Evolutionary conservation across 176 grass and related monocot species (phyloP).

Genomic region (Musa itinerans): DNA sequence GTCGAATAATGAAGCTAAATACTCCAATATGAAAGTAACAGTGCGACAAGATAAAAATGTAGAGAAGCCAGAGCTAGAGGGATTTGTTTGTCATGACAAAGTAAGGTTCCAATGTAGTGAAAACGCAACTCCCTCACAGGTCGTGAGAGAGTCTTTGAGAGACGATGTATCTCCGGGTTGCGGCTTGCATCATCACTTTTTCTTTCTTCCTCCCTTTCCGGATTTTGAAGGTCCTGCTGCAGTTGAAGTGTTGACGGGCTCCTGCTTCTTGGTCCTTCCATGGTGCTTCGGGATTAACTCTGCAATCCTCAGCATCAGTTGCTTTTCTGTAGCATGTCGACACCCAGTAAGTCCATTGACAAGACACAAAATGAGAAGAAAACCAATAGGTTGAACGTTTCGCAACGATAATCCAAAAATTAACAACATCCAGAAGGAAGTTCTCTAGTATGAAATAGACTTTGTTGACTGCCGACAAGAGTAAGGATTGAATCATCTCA

Average conservation of each 20-base stretch:
- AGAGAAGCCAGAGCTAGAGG: background rate
- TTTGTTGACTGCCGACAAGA: no score
- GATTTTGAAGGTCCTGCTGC: conserved; percentile 27
- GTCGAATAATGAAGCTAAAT: no score
- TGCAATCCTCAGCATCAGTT: conserved; percentile 71
- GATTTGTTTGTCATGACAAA: background rate
- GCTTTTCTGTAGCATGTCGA: conserved; percentile 47
- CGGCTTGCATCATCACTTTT: conserved; percentile 33
- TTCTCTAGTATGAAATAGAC: no score
- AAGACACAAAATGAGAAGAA: background rate
- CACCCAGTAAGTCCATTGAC: background rate
- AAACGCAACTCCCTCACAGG: background rate
- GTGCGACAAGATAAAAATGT: no score
- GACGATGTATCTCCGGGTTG: background rate
- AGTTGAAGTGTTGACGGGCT: conserved; percentile 27
- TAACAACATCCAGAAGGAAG: background rate
- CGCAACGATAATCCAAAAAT: background rate
- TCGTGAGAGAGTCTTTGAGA: background rate
- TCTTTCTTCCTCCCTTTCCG: conserved; percentile 64
- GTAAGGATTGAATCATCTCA: no score
- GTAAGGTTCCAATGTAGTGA: background rate
- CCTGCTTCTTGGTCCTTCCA: conserved; percentile 85
- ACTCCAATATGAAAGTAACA: no score
- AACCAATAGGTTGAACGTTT: no score
- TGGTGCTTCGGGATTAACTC: conserved; percentile 88